Base-by-base conservation (phyloP, 768 basidiomycete species). In the Russula emetica region DNA sequence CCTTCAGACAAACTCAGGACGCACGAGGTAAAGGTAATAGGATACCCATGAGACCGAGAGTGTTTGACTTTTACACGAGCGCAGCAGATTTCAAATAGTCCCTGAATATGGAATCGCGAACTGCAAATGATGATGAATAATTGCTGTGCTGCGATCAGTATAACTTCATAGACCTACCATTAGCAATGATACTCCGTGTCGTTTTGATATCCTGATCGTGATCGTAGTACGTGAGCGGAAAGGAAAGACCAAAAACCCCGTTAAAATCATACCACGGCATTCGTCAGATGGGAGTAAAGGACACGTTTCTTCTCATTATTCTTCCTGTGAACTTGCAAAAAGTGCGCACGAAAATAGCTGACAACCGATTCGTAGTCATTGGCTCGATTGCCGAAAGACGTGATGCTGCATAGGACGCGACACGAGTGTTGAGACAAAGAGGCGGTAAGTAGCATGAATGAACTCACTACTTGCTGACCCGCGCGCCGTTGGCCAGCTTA, bases 281-380 rank as follows among this genome's bases (percentile, higher is more conserved):
- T 92, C 9, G 90, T 92, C 70, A 91, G 79, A 72, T 91, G 91
- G 4, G 85, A 86, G 71, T 90, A 93, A 3, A 93, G 76, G n/a
- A 88, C 87, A 56, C 90, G 83, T 47, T 85, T 82, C 68, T 88
- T 87, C 69, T 90, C 85, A 67, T 92, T 90, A 63, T 90, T 92
- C 67, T 82, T 82, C 69, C 85, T 78, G 72, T 92, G 90, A 20
- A 89, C 85, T 73, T 93, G 89, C 64, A 90, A 76, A 76, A 94
- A 94, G 69, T 93, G 92, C 40, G 89, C 87, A 13, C 88, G 86
- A 82, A 94, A 93, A 75, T 93, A 93, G 70, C 88, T 84, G 47
- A 90, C 84, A 22, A 90, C 88, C 5, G 86, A 84, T 62, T 92
- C 88, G 69, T 86, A 91, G 69, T 87, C 87, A 71, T 93, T 92